Evolutionary conservation across 345 rosid genomes (phyloP), one percentile per base, ranked within the genome.

Genomic region (Psidium guajava): DNA sequence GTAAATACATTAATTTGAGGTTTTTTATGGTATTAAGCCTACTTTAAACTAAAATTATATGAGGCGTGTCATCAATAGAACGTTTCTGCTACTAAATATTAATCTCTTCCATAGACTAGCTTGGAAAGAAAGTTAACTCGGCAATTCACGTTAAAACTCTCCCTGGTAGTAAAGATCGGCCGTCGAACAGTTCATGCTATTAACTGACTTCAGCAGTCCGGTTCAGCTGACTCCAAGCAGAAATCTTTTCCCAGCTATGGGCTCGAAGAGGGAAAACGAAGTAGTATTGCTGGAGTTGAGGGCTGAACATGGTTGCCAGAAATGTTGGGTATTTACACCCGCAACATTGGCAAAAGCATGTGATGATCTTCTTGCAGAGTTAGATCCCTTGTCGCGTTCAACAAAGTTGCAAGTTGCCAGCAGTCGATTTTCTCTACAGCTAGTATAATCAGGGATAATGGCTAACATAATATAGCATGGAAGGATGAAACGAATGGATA

Each of bases 1-100:
- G 9, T 2, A 49, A 0, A 2, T 49, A 11, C 9, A 49, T 2
- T 0, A 49, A 11, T 49, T 9, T 5, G 47, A 5, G 6, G 6
- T 44, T 49, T 49, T 49, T 0, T 0, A 11, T 49, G 50, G 12
- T 49, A 49, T 49, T 49, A 9, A 49, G 3, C 11, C 50, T 44
- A 5, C 47, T 44, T 44, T 44, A 49, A 61, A 18, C 42, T 61
- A 28, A 28, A 61, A 61, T 28, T 28, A 8, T 15, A 3, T 6
- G 11, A 61, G 44, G 32, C 44, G 44, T 32, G 44, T 20, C 77
- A 18, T 69, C 77, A 36, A 2, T 9, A 12, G 2, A 36, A 36
- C 25, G 13, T 8, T 69, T 21, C 25, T 4, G 25, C 25, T 69
- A 4, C 4, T 58, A 50, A 50, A 50, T 11, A 50, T 58, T 36